Evolutionary conservation across 2,329 filamentous ascomycete species (phyloP).

Genomic region (Scleromitrula shiraiana): DNA sequence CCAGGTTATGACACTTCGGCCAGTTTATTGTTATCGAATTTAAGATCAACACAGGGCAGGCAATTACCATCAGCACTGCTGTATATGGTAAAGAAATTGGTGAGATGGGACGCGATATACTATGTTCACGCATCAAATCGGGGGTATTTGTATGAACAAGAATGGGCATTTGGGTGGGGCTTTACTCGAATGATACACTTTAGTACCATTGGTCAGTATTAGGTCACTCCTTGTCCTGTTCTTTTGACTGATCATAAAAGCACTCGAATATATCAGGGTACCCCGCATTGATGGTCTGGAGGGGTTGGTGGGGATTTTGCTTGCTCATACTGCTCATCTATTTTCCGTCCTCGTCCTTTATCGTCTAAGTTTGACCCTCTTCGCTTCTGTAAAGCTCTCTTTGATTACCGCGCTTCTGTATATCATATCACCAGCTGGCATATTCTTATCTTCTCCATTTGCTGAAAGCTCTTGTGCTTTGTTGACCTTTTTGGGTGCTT

Average conservation of each 20-base stretch:
- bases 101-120: slow-evolving; percentile 77
- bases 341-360: slow-evolving; percentile 67
- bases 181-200: slow-evolving; percentile 36
- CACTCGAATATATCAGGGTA: slow-evolving; percentile 24
- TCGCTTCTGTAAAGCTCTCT: slow-evolving; percentile 41
- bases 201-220: slow-evolving; percentile 18
- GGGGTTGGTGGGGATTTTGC: slow-evolving; percentile 49
- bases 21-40: slow-evolving; percentile 38
- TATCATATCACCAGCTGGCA: slow-evolving; percentile 75
- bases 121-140: slow-evolving; percentile 54
- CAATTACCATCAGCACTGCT: slow-evolving; percentile 15
- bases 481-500: slow-evolving; percentile 65
- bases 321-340: slow-evolving; percentile 71
- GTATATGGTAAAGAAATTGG: slow-evolving; percentile 40
- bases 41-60: slow-evolving; percentile 17
- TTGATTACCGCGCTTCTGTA: slow-evolving; percentile 68
- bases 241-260: slow-evolving; percentile 13
- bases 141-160: slow-evolving; percentile 69
- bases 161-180: slow-evolving; percentile 71
- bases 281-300: slow-evolving; percentile 32
- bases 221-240: neutral
- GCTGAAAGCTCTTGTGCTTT: slow-evolving; percentile 72
- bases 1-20: slow-evolving; percentile 71
- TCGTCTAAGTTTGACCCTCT: slow-evolving; percentile 52
- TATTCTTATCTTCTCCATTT: slow-evolving; percentile 86